Base-by-base conservation (phyloP, 441 rosid species). In the Erysimum cheiri region DNA sequence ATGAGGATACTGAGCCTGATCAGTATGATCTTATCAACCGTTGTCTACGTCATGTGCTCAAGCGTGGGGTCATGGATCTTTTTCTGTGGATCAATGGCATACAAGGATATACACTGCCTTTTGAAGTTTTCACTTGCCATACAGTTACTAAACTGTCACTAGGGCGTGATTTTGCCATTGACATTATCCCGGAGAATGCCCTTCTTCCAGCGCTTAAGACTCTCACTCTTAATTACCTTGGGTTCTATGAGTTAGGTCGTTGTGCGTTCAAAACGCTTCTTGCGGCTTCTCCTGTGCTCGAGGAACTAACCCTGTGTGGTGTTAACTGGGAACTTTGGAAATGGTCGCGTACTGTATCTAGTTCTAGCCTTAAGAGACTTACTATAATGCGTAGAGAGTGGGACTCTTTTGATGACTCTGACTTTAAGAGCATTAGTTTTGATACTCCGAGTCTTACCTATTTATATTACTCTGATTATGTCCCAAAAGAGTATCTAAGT, bases 311-410 rank as follows among this genome's bases (percentile, higher is more conserved):
- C 0, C 5, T 49, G 17, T 0, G 1, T 49, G 32, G 15, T 24
- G 8, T 49, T 4, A 49, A 24, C 55, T 49, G 55, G 55, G 32
- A 49, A 49, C 53, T 22, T 11, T 49, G 55, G 55, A 24, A 10
- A 49, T 49, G 55, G 55, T 11, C 55, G 1, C 2, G 53, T n/a
- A 48, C 8, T 48, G 53, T 48, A 6, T 26, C 33, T 50, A 11
- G 56, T 48, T 4, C 5, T 4, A 48, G 53, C 31, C 12, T 48
- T 48, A 22, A 48, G 29, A 48, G 53, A 4, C 53, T 48, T 10
- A 39, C 43, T 11, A 39, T 39, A 3, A 10, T 39, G 4, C 43
- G 43, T 39, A 39, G 8, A 17, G 11, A 8, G 24, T 46, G 50
- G 50, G 26, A 17, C 3, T 8, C 8, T 46, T 15, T 15, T 17